Evolutionary conservation across 345 rosid genomes (phyloP).

Genomic region (Acer campestre): DNA sequence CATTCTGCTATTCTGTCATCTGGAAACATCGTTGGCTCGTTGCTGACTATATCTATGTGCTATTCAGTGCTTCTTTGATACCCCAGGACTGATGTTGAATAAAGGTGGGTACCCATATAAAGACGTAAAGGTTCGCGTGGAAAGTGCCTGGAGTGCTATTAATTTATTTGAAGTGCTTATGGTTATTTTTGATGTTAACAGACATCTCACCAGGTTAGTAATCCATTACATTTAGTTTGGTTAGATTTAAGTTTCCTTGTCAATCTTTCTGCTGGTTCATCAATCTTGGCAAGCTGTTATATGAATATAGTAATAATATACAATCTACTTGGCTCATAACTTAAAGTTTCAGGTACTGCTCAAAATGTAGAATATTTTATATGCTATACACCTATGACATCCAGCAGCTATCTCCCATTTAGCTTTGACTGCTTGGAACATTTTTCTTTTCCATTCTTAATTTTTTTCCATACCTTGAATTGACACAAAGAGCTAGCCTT

Average conservation of each 20-base stretch:
- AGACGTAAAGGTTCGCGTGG: conserved; percentile 78
- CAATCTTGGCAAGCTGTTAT: not conserved
- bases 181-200: conserved; percentile 87
- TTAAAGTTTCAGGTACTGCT: not conserved
- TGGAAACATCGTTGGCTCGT: not conserved
- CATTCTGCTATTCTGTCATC: conserved; percentile 12
- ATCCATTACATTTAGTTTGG: conserved; percentile 13
- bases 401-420: not conserved
- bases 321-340: no score
- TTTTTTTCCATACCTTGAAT: not conserved
- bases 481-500: not conserved
- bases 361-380: not conserved
- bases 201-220: conserved; percentile 82
- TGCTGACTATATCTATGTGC: conserved; percentile 11
- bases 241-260: conserved; percentile 7
- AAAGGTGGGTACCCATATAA: conserved; percentile 66
- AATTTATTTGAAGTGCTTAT: conserved; percentile 80
- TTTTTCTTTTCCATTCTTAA: not conserved
- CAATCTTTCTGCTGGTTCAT: not conserved
- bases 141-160: conserved; percentile 82
- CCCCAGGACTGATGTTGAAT: conserved; percentile 81
- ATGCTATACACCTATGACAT: not conserved
- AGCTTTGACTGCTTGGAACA: not conserved
- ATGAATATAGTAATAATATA: no score
- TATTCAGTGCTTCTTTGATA: conserved; percentile 89